Evolutionary conservation across 108 stramenopile species (phyloP), one percentile per base, ranked within the genome.

Genomic region (Mediolabrus comicus): DNA sequence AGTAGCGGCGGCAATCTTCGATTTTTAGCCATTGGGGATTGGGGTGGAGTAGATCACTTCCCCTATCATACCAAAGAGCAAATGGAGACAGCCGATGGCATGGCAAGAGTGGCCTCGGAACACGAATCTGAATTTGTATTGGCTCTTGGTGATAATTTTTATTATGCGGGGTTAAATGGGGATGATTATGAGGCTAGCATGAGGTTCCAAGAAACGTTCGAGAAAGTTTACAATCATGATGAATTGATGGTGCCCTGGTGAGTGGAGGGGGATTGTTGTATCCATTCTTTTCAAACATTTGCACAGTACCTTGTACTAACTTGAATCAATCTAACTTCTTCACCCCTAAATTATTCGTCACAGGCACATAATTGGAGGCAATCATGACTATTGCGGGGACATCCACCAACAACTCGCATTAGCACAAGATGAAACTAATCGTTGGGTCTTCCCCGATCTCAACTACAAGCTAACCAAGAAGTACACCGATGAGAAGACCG

Each of bases 61-160:
- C 84, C 84, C 11, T 82, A 75, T 65, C 66, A 60, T 36, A 79
- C 81, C 13, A 36, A 63, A 11, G 69, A 52, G 13, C 81, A 84
- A 67, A n/a, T 27, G 0, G 59, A 67, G 28, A 75, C 74, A 13
- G 84, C 84, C n/a, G 10, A 61, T 26, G 84, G 84, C 7, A 84
- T 84, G 84, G 77, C 72, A 16, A 57, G 12, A 1, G 60, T 84
- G 22, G 77, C 84, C 14, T 24, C 24, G 9, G 70, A 28, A 5
- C n/a, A 34, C 3, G 27, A 30, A 32, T 51, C 69, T 0, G 33
- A 35, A 28, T 84, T 84, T 54, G 73, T 82, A 7, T 43, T 84
- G 17, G 67, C 84, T 6, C 62, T 84, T 10, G 84, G 84, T 0
- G 84, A 84, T 55, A 84, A 84, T 31, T 84, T 84, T 70, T 84